These are phyloP conservation scores for Cadophora gregata DNA, from an alignment of 2,329 filamentous ascomycete species.

Conservation along the genomic window DNA sequence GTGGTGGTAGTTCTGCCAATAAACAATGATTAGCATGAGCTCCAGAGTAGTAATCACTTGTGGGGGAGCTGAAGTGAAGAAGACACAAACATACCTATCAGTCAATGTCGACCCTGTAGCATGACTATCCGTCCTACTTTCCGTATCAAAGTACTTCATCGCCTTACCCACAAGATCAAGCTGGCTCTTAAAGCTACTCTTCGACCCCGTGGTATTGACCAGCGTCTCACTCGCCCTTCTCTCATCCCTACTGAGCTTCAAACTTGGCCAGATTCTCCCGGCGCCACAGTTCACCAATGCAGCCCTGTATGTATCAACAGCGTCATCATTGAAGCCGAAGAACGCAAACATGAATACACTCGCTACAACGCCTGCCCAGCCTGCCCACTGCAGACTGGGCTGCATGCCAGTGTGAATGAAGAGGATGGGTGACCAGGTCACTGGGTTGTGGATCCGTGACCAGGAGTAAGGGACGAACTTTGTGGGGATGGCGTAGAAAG, in stretches of 20 bases:
- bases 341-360: constrained; percentile 65
- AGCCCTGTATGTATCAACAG: constrained; percentile 56
- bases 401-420: constrained; percentile 48
- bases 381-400: constrained; percentile 55
- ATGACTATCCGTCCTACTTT: constrained; percentile 25
- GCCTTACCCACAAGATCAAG: constrained; percentile 39
- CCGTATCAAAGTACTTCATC: constrained; percentile 36
- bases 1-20: background rate
- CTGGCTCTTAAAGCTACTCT: constrained; percentile 21
- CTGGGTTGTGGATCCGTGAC: constrained; percentile 54
- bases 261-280: constrained; percentile 35
- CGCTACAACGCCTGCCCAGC: constrained; percentile 61
- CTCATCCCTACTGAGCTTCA: constrained; percentile 26
- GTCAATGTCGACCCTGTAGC: constrained; percentile 16
- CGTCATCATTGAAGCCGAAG: constrained; percentile 69
- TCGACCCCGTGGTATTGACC: background rate
- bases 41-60: too few species aligned
- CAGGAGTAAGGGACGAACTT: constrained; percentile 55
- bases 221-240: constrained; percentile 5
- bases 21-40: background rate
- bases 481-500: constrained; percentile 55
- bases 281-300: constrained; percentile 35
- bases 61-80: background rate
- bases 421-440: constrained; percentile 55
- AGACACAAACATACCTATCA: background rate